phyloP scores from a whole-genome alignment of 306 rosid genomes.

The Cicer bijugum region DNA sequence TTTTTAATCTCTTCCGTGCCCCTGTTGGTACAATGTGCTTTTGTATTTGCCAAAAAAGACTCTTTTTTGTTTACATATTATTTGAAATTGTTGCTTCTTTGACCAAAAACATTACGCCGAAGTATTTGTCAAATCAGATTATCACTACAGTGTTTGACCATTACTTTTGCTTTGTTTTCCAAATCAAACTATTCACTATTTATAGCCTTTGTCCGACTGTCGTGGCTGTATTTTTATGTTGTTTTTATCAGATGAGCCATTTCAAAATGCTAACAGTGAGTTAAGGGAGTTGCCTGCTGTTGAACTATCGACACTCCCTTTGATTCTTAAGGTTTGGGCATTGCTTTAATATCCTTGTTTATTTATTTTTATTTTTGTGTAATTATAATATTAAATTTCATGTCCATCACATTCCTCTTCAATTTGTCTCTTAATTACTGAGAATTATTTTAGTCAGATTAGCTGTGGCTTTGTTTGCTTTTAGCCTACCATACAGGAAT shows the following conservation, averaged over 20 bases:
- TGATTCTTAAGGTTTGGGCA: constrained; percentile 74
- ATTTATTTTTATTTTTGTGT: background rate
- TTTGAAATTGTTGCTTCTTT: constrained; percentile 29
- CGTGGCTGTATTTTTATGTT: constrained; percentile 8
- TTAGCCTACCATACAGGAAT: constrained; percentile 17
- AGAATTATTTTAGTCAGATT: constrained; percentile 24
- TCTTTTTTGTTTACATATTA: background rate
- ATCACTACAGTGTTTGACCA: background rate
- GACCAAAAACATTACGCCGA: background rate
- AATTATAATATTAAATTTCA: background rate
- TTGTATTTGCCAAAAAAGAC: constrained; percentile 4
- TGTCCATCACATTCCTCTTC: background rate
- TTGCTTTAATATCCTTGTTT: constrained; percentile 37
- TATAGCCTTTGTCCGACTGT: constrained; percentile 31
- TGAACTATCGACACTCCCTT: constrained; percentile 82
- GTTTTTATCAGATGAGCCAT: constrained; percentile 68
- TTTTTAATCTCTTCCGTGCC: constrained; percentile 26
- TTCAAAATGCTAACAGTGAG: constrained; percentile 75
- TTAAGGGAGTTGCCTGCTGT: constrained; percentile 89
- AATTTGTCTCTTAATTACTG: background rate
- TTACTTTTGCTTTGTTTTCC: constrained; percentile 26
- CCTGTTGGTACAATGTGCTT: constrained; percentile 9
- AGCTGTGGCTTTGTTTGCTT: constrained; percentile 20
- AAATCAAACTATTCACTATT: constrained; percentile 22
- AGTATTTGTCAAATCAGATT: background rate